Base-by-base conservation (phyloP, 2,329 filamentous ascomycete genomes). In the Berkeleyomyces rouxiae region DNA sequence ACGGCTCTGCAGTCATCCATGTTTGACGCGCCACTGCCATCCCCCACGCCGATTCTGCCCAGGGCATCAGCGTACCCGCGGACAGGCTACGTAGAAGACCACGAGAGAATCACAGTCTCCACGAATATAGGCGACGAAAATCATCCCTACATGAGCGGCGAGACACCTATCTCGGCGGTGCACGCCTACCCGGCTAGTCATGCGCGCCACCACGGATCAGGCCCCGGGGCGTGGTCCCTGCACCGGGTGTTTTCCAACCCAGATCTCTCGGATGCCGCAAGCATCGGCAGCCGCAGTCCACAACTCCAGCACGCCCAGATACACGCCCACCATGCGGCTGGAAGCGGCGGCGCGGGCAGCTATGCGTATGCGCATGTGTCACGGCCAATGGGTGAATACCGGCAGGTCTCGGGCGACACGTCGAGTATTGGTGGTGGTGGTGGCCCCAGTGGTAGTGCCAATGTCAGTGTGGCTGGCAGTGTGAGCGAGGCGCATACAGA, bases 1-100 rank as follows among this genome's bases (percentile, higher is more conserved):
- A 78, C 75, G 10, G 74, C 75, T 1, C 70, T 82, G 23, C 78
- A 83, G 69, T 77, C 76, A 7, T 75, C 74, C 1, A 67, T 81
- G 4, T 68, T 80, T 49, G 78, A 64, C 16, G 46, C 63, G 4
- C 60, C 63, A 33, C 46, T 59, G 2, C 60, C 63, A 10, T 42
- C 31, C 11, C 63, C 60, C 7, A 60, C 62, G 31, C 55, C 60
- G 7, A 61, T 63, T 55, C 4, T 36, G 9, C 40, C 58, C 58
- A 59, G 46, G 31, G 43, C 16, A 11, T 3, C 11, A 33, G 16
- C 37, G 7, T 33, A 53, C 2, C 44, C 61, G 13, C 44, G 43
- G 5, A 16, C 44, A 1, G 13, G 7, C 23, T 57, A 57, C 46
- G 47, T 40, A 62, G 67, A 63, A 5, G 67, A 67, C 16, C 63